Base-by-base conservation (phyloP, 176 grass and related monocot genomes). In the Coix lacrymajobi region DNA sequence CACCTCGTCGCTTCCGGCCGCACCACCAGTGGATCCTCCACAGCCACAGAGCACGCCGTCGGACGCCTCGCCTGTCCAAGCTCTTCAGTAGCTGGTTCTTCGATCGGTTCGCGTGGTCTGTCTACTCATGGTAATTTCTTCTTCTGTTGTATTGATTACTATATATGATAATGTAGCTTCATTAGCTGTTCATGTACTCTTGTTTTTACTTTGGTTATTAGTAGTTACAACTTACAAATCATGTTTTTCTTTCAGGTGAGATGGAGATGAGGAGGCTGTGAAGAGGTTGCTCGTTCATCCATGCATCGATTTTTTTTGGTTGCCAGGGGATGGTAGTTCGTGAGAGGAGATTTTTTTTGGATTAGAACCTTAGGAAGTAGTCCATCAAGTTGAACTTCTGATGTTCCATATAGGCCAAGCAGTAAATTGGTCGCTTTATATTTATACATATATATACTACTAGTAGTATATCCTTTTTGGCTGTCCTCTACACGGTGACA, bases 1-100 rank as follows among this genome's bases (percentile, higher is more conserved):
- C 68, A 85, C 81, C 58, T 36, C 76, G 30, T 81, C 57, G 72
- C 34, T 68, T 78, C 69, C 78, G 76, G 58, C 76, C 58, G 12
- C 57, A 52, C 11, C 57, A 10, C 51, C 66, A 3, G 19, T 0
- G 11, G 88, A 72, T 76, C 33, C 68, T 57, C 39, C 60, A 11
- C 41, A 19, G 30, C 48, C 48, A 7, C 41, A 36, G 37, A 3
- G 51, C 9, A 22, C 60, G 66, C 17, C 54, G 52, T 74, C 48
- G 36, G 80, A 78, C 45, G 31, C 8, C 24, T 61, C 48, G 9
- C 6, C 37, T 34, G 41, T 25, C 66, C 39, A 76, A 62, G n/a
- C 32, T 51, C 40, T 75, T 81, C 19, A 33, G 39, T 73, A 82
- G 84, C 4, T 73, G 1, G n/a, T n/a, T n/a, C 26, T 51, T 68